Conservation (phyloP, 768 basidiomycete species). For the Neoboletus brunneissimus region DNA sequence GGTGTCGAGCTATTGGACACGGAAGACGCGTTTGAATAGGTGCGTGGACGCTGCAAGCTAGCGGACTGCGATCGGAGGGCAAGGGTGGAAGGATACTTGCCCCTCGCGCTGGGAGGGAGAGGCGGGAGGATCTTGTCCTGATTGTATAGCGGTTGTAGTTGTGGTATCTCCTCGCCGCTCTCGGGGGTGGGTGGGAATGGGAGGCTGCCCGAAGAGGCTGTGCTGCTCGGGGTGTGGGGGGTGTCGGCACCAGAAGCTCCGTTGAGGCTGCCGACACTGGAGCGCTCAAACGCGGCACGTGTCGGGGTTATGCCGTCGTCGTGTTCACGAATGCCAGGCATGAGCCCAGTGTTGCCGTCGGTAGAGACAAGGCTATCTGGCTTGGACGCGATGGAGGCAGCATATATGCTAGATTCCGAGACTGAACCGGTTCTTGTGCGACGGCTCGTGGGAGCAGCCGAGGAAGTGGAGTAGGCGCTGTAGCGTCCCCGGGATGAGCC, state of each 20-base stretch:
- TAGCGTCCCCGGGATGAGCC: conserved; percentile 26
- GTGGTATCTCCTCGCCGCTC: conserved; percentile 19
- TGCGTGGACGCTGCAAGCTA: conserved; percentile 29
- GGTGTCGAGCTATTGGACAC: conserved; percentile 21
- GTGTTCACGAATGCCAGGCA: conserved; percentile 30
- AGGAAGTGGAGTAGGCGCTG: conserved; percentile 24
- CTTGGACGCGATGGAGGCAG: conserved; percentile 14
- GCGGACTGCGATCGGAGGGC: conserved; percentile 10
- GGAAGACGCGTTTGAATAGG: conserved; percentile 34
- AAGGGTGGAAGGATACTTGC: conserved; percentile 22
- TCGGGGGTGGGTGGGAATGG: conserved; percentile 31
- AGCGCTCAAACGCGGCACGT: conserved; percentile 27
- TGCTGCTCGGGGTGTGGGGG: conserved; percentile 32
- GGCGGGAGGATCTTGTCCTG: conserved; percentile 34
- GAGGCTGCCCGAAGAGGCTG: conserved; percentile 29
- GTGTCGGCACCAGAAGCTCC: conserved; percentile 13
- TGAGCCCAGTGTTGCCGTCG: conserved; percentile 15
- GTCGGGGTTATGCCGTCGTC: conserved; percentile 32
- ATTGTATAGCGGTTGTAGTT: conserved; percentile 8
- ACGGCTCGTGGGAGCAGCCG: neutral
- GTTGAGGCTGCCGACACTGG: conserved; percentile 25
- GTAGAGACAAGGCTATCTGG: neutral
- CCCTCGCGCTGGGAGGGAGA: conserved; percentile 17
- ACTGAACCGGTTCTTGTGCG: conserved; percentile 16
- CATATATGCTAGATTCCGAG: conserved; percentile 21